phyloP scores from a whole-genome alignment of 1,284 basidiomycete genomes.

The Leccinum angustisporum region DNA sequence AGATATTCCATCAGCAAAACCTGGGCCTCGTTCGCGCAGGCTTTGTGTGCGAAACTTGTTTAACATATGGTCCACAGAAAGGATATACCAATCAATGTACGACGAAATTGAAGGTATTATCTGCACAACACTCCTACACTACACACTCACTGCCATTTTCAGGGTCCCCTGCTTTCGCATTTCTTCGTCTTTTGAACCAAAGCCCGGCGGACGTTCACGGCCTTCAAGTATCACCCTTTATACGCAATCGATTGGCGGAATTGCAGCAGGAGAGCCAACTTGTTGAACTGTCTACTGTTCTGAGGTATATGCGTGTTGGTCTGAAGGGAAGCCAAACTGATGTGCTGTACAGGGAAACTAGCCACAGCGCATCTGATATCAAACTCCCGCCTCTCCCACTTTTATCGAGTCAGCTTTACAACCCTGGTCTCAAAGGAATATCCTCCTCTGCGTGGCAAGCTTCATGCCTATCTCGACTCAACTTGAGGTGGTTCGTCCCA shows the following conservation, averaged over 20 bases:
- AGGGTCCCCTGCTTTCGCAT: conserved; percentile 66
- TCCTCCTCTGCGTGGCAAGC: conserved; percentile 61
- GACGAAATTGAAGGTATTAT: conserved; percentile 54
- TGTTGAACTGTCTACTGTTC: conserved; percentile 45
- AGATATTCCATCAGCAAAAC: conserved; percentile 62
- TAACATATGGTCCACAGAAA: conserved; percentile 89
- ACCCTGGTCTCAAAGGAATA: conserved; percentile 60
- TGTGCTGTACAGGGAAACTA: conserved; percentile 24
- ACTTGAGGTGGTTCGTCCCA: conserved; percentile 81
- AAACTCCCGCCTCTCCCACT: conserved; percentile 35
- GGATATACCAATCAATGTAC: conserved; percentile 74
- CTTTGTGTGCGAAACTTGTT: conserved; percentile 71
- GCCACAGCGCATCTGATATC: conserved; percentile 19
- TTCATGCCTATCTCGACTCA: conserved; percentile 80
- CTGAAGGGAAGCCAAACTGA: conserved; percentile 15
- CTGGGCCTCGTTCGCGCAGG: conserved; percentile 56
- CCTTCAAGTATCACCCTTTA: conserved; percentile 57
- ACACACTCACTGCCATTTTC: conserved; percentile 9
- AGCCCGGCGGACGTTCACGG: conserved; percentile 64
- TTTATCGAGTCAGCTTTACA: conserved; percentile 41
- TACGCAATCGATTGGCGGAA: conserved; percentile 52
- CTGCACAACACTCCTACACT: not conserved
- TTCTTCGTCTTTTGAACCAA: conserved; percentile 69
- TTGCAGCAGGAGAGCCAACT: conserved; percentile 46
- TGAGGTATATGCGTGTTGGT: conserved; percentile 43